phyloP scores from a whole-genome alignment of 768 basidiomycete species.

The Roridomyces roridus region DNA sequence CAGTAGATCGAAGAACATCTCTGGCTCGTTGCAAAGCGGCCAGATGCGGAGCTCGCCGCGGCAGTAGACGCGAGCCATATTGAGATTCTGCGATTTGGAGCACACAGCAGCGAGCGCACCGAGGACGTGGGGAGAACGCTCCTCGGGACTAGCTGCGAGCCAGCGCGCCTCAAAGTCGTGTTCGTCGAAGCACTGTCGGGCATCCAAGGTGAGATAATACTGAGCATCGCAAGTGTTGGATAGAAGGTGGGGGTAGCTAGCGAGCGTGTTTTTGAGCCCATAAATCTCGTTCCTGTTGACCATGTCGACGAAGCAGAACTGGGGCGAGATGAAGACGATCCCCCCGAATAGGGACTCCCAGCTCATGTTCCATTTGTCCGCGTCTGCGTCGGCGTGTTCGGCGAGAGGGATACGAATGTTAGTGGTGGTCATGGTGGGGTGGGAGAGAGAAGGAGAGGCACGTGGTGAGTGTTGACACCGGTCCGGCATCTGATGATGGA shows the following conservation, averaged over 20 bases:
- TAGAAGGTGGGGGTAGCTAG: not conserved
- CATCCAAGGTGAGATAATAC: not conserved
- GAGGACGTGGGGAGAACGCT: not conserved
- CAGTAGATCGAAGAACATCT: constrained; percentile 4
- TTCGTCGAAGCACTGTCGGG: not conserved
- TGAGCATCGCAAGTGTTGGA: not conserved
- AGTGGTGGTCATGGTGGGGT: too few relatives aligned
- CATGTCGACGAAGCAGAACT: not conserved
- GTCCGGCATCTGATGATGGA: too few relatives aligned
- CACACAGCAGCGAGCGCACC: not conserved
- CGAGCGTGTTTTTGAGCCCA: not conserved
- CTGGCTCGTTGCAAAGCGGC: constrained; percentile 10
- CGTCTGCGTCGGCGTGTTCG: constrained; percentile 5
- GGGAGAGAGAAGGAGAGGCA: too few relatives aligned
- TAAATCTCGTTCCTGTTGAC: not conserved
- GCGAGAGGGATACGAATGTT: not conserved
- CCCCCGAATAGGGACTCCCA: constrained; percentile 11
- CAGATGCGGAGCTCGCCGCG: constrained; percentile 1
- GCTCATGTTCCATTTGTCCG: constrained; percentile 20
- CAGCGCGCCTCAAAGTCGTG: not conserved
- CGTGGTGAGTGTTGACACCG: too few relatives aligned
- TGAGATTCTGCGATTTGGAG: not conserved
- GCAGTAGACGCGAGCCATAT: constrained; percentile 1
- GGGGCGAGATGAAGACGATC: not conserved
- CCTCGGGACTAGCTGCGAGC: not conserved